Evolutionary conservation across 2,329 filamentous ascomycete species (phyloP), one percentile per base, ranked within the genome.

Genomic region (Pseudogymnoascus sp.): DNA sequence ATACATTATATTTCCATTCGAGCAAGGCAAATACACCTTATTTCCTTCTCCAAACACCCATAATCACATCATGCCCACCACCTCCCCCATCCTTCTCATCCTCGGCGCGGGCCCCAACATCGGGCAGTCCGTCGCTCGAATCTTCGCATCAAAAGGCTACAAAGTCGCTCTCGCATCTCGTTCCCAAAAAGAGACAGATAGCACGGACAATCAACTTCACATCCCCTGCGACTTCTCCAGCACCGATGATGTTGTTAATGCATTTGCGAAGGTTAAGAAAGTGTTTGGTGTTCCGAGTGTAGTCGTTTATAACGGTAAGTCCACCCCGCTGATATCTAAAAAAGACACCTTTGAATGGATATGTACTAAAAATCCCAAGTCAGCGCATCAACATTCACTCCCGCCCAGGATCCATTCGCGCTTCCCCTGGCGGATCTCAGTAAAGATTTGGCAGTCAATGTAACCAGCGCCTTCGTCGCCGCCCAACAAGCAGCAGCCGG

Each of bases 241-340:
- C 10, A 71, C 77, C 0, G 60, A 70, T 1, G 68, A 69, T n/a
- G 70, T 82, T 1, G 63, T 67, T 2, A 64, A 62, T 2, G 69
- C 73, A 2, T 82, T 81, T 67, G 64, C 69, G 0, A 72, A 74
- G 65, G 76, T 79, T 3, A 76, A 75, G 56, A 25, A 61, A 1
- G 63, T 66, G 31, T 34, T 60, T 34, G 72, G 75, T 16, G 61
- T 71, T n/a, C 78, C 78, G 5, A 76, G 73, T 62, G 78, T 81
- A 1, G 74, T 80, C 4, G 71, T 80, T 2, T 79, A 79, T 64
- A 80, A 79, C 65, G 69, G 72, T 75, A 67, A 37, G n/a, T n/a
- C n/a, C n/a, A n/a, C n/a, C n/a, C n/a, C n/a, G n/a, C n/a, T n/a
- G n/a, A n/a, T n/a, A n/a, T n/a, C n/a, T n/a, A n/a, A n/a, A n/a